Evolutionary conservation across 352 stramenopile genomes (phyloP).

Genomic region (Phytopythium sindhum): DNA sequence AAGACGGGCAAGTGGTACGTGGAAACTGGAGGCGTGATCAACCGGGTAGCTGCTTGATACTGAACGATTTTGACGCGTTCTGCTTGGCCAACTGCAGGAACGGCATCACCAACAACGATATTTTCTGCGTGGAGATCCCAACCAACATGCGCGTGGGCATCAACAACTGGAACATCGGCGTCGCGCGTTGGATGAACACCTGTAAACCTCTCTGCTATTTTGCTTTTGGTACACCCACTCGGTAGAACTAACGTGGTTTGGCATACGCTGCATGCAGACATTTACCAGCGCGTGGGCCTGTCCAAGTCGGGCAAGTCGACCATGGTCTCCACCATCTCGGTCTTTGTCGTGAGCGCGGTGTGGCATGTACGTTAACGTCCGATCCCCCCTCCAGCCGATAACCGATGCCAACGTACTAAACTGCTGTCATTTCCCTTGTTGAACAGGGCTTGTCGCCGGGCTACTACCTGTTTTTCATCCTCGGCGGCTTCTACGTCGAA

Average conservation of each 20-base stretch:
- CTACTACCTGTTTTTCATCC: conserved; percentile 88
- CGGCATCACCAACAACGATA: conserved; percentile 85
- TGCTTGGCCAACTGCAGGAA: conserved; percentile 33
- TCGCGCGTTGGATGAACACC: conserved; percentile 84
- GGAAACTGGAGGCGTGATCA: neutral
- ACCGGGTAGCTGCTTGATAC: neutral
- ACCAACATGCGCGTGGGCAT: conserved; percentile 84
- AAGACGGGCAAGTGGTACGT: conserved; percentile 71
- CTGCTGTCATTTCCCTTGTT: neutral
- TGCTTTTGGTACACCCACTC: neutral
- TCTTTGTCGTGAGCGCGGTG: conserved; percentile 81
- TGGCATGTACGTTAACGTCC: conserved; percentile 58
- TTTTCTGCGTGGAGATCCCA: conserved; percentile 82
- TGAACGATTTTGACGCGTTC: neutral
- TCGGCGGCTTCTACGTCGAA: conserved; percentile 84
- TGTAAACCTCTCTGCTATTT: conserved; percentile 29
- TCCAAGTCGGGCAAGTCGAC: conserved; percentile 78
- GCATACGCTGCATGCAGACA: conserved; percentile 30
- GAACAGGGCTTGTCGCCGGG: conserved; percentile 74
- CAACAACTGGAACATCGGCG: conserved; percentile 89
- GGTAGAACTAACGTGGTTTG: neutral
- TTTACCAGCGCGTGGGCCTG: conserved; percentile 81
- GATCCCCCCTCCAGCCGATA: too few species aligned
- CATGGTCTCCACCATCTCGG: conserved; percentile 66
- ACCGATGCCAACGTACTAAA: neutral